Conservation (phyloP, 768 basidiomycete species). For the Strobilomyces confusus region DNA sequence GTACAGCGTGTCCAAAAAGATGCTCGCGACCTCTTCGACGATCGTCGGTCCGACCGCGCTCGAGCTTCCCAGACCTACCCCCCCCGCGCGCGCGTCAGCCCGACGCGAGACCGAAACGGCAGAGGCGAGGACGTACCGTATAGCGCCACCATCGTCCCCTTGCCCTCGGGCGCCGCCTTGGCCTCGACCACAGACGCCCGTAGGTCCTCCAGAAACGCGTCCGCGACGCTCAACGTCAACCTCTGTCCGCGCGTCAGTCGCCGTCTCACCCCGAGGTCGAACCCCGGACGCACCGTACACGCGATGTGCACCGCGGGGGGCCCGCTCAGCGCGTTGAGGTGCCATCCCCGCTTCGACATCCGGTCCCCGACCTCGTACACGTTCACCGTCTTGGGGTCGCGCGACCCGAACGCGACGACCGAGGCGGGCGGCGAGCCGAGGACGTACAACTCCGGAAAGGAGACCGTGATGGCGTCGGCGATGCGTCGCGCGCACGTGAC, state of each 20-base stretch:
- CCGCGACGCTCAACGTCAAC: conserved; percentile 72
- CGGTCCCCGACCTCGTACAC: conserved; percentile 6
- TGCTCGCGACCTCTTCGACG: conserved; percentile 71
- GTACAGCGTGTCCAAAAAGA: conserved; percentile 80
- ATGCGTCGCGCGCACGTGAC: conserved; percentile 71
- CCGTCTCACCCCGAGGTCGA: not conserved
- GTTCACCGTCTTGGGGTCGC: not conserved
- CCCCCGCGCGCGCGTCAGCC: not conserved
- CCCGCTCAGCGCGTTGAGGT: conserved; percentile 76
- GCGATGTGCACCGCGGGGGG: conserved; percentile 91
- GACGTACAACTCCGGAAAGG: conserved; percentile 81
- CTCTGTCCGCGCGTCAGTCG: conserved; percentile 42
- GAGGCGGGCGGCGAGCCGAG: conserved; percentile 88
- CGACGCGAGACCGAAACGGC: not conserved
- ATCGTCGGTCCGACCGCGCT: conserved; percentile 79
- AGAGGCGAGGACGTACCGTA: conserved; percentile 58
- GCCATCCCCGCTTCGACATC: conserved; percentile 87
- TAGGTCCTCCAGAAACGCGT: conserved; percentile 80
- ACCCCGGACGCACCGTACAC: conserved; percentile 64
- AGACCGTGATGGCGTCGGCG: conserved; percentile 55
- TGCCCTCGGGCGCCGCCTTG: conserved; percentile 54
- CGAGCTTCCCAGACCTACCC: conserved; percentile 77
- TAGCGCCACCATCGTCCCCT: conserved; percentile 86
- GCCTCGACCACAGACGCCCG: conserved; percentile 73
- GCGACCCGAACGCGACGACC: no score